Evolutionary conservation across 257 asterid species (phyloP).

Genomic region (Nicotiana obtusifolia): DNA sequence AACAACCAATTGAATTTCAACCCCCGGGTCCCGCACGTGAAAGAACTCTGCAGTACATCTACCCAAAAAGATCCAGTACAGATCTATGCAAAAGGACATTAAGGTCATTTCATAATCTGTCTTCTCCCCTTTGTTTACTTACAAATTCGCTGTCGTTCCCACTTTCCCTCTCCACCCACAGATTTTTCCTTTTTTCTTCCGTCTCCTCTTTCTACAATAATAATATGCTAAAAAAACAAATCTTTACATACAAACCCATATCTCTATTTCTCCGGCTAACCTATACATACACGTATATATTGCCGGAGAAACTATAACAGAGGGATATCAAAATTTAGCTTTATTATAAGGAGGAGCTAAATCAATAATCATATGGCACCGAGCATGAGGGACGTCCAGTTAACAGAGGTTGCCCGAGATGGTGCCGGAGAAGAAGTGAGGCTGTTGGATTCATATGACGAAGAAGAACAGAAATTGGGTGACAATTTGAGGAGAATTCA

Average conservation of each 20-base stretch:
- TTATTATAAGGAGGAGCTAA: constrained; percentile 9
- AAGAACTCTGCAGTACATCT: constrained; percentile 32
- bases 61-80: constrained; percentile 28
- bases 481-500: constrained; percentile 56
- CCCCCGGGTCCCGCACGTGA: neutral
- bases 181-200: constrained; percentile 18
- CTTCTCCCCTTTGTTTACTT: constrained; percentile 21
- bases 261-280: constrained; percentile 17
- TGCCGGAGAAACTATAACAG: neutral
- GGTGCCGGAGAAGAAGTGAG: constrained; percentile 58
- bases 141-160: constrained; percentile 37
- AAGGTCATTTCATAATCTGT: constrained; percentile 12
- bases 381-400: constrained; percentile 57
- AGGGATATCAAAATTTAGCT: neutral
- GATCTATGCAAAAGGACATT: constrained; percentile 10
- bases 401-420: constrained; percentile 35
- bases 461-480: constrained; percentile 19
- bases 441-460: constrained; percentile 55
- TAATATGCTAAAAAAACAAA: neutral
- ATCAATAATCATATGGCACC: constrained; percentile 38
- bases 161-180: constrained; percentile 27
- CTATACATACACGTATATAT: neutral
- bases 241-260: neutral
- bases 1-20: neutral
- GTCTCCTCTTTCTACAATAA: neutral